These are phyloP conservation scores for Penicillium sp. DNA, from an alignment of 2,329 filamentous ascomycete species.

Conservation along the genomic window DNA sequence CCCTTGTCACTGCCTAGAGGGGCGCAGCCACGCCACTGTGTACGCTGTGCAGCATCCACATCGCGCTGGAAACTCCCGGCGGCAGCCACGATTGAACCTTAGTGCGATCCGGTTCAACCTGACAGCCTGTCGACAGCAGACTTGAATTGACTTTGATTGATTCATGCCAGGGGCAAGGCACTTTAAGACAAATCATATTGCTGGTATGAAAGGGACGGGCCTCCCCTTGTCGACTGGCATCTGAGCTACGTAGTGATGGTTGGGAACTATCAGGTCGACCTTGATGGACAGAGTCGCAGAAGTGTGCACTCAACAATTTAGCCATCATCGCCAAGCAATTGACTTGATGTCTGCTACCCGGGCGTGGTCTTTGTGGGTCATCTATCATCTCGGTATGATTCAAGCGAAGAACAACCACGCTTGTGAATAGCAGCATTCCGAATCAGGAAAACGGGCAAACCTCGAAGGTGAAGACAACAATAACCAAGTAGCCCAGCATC, in stretches of 20 bases:
- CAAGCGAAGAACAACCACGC: neutral
- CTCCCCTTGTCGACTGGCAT: no score
- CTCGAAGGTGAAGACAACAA: neutral
- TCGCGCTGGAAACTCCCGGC: neutral
- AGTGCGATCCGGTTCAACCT: neutral
- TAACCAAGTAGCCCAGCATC: no score
- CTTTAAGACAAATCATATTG: neutral
- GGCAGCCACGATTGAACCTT: neutral
- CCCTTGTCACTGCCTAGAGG: no score
- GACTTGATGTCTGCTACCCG: neutral
- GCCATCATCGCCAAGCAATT: neutral
- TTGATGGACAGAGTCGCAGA: no score
- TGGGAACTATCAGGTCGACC: no score
- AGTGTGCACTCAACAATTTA: neutral
- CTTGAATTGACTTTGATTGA: neutral
- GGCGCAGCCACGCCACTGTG: neutral
- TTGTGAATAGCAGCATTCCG: neutral
- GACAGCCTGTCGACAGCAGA: neutral
- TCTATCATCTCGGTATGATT: neutral
- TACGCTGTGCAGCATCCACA: neutral
- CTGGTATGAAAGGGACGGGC: neutral
- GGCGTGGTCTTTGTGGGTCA: neutral
- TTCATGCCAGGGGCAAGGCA: neutral
- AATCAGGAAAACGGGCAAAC: neutral
- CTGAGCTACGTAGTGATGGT: no score